phyloP scores from a whole-genome alignment of 116 monocot genomes.

The Phalaenopsis hybrid region DNA sequence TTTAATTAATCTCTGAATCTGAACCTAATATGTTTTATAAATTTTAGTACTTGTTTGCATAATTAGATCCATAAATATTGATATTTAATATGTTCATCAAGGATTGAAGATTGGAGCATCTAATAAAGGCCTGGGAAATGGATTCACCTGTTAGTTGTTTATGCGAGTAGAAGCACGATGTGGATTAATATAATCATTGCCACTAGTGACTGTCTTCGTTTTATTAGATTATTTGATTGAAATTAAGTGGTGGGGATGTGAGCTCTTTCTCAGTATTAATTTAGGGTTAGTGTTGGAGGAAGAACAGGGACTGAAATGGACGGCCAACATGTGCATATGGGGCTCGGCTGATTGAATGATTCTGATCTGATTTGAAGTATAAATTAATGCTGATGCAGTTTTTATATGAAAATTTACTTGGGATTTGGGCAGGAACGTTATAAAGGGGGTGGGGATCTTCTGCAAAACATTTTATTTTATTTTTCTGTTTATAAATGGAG shows the following conservation, averaged over 20 bases:
- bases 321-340: background rate
- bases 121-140: background rate
- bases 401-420: background rate
- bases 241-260: background rate
- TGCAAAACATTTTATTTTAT: background rate
- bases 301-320: background rate
- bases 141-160: background rate
- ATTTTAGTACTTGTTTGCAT: no score
- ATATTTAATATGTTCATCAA: background rate
- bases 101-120: background rate
- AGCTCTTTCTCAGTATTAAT: background rate
- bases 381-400: background rate
- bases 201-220: background rate
- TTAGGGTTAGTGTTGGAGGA: background rate
- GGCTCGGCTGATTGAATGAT: background rate
- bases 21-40: no score
- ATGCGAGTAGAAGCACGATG: background rate
- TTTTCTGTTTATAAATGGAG: background rate
- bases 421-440: background rate
- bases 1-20: no score
- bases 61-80: no score
- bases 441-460: background rate
- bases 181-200: background rate
- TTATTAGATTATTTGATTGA: background rate
- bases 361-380: background rate